These are phyloP conservation scores for Metroxylon sagu DNA, from an alignment of 176 grass and related monocot species.

Conservation along the genomic window DNA sequence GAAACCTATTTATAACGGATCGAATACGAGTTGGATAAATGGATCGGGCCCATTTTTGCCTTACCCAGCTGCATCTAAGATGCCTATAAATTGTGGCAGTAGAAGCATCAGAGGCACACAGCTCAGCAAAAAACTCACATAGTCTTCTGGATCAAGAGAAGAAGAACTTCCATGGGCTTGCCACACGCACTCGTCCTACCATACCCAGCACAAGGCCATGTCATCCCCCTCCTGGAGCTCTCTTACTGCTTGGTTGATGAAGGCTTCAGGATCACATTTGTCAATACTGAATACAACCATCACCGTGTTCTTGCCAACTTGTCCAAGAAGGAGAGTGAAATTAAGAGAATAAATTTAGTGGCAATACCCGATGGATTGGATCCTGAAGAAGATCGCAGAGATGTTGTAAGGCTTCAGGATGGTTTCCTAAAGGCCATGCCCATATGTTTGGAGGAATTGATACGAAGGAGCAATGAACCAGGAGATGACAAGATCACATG, in stretches of 20 bases:
- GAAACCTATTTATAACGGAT: no score
- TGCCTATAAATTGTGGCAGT: no score
- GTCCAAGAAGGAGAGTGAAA: no score
- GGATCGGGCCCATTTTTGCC: no score
- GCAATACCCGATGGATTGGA: conserved; percentile 52
- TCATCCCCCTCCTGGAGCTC: conserved; percentile 6
- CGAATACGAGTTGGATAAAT: no score
- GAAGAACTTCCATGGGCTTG: no score
- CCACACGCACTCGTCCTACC: conserved; percentile 2
- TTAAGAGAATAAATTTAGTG: conserved; percentile 33
- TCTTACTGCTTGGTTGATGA: not conserved
- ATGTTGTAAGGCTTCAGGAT: conserved; percentile 24
- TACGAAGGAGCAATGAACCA: conserved; percentile 20
- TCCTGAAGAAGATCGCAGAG: conserved; percentile 42
- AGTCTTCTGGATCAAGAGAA: no score
- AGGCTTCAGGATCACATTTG: conserved; percentile 2
- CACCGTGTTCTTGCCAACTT: not conserved
- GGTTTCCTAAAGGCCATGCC: conserved; percentile 31
- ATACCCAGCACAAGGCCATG: conserved; percentile 8
- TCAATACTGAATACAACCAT: conserved; percentile 3
- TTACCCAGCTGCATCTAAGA: no score
- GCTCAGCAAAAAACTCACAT: no score
- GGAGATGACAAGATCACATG: conserved; percentile 38
- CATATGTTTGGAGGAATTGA: conserved; percentile 24
- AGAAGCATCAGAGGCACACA: no score